phyloP scores from a whole-genome alignment of 805 yeast species.

The Sugiyamaella marilandica region DNA sequence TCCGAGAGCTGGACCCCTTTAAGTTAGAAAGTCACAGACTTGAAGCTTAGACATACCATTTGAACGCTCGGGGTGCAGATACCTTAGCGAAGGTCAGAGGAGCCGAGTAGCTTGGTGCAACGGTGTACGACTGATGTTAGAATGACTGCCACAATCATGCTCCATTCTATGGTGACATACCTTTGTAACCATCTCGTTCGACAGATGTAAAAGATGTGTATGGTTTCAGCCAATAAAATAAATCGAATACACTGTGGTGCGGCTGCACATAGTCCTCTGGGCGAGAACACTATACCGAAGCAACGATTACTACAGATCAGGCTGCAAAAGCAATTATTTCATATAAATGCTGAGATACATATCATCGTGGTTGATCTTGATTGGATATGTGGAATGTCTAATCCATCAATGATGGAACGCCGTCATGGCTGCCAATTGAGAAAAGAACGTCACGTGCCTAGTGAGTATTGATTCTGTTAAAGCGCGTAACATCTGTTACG shows the following conservation, averaged over 20 bases:
- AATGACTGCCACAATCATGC: not conserved
- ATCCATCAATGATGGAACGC: too few relatives aligned
- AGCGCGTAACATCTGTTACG: too few relatives aligned
- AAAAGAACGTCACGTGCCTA: too few relatives aligned
- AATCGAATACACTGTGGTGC: not conserved
- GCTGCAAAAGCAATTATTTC: too few relatives aligned
- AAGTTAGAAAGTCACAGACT: conserved; percentile 13
- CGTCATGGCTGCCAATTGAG: too few relatives aligned
- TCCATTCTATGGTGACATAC: not conserved
- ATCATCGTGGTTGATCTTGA: too few relatives aligned
- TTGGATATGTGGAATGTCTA: too few relatives aligned
- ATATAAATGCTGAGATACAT: too few relatives aligned
- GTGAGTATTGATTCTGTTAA: too few relatives aligned
- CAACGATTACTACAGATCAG: too few relatives aligned
- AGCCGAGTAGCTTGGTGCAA: conserved; percentile 26
- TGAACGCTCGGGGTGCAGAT: conserved; percentile 26
- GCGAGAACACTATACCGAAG: too few relatives aligned
- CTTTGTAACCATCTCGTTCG: not conserved
- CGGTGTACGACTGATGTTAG: conserved; percentile 23
- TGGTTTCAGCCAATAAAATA: not conserved
- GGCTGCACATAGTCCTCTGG: too few relatives aligned
- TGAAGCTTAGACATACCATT: conserved; percentile 24
- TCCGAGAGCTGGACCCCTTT: conserved; percentile 35
- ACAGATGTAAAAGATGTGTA: not conserved
- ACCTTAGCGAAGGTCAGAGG: conserved; percentile 23